Percentiles rank a stretch among this genome's conserved stretches.
Conservation (phyloP, 805 yeast species). For the Myxozyma sirexii region DNA sequence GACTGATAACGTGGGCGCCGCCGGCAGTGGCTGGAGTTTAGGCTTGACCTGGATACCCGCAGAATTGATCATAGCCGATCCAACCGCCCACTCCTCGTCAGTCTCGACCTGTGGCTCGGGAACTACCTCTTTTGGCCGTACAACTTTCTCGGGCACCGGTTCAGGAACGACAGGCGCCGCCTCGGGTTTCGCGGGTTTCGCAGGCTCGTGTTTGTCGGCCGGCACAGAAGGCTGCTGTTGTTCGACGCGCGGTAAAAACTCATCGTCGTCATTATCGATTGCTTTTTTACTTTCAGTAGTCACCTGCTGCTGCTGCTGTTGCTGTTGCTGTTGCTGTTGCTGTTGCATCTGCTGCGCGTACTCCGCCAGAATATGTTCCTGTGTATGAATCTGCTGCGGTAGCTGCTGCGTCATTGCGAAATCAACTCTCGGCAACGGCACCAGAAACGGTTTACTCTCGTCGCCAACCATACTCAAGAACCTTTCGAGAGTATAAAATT, state of each 20-base stretch:
- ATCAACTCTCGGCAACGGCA: slow-evolving; percentile 51
- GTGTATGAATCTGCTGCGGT: background rate
- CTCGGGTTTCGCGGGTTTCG: background rate
- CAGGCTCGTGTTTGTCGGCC: background rate
- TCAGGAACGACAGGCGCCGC: background rate
- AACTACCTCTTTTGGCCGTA: background rate
- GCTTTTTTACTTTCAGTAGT: background rate
- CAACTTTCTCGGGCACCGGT: no score
- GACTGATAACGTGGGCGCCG: slow-evolving; percentile 15
- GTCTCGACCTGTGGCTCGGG: background rate
- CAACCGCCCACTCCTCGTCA: slow-evolving; percentile 1
- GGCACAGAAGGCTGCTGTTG: background rate
- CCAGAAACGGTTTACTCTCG: slow-evolving; percentile 60
- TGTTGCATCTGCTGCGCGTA: slow-evolving; percentile 1
- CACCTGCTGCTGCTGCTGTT: background rate
- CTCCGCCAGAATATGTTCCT: background rate
- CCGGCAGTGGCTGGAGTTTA: slow-evolving; percentile 29
- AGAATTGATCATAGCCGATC: background rate
- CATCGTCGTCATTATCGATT: background rate
- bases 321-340: background rate
- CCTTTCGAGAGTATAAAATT: slow-evolving; percentile 55
- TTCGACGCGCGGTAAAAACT: background rate
- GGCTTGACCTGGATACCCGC: slow-evolving; percentile 15
- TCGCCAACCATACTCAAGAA: slow-evolving; percentile 55
- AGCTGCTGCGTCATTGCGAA: background rate